Evolutionary conservation across 1,139 yeast species (phyloP).

Genomic region (Sugiyamaella neomexicana): DNA sequence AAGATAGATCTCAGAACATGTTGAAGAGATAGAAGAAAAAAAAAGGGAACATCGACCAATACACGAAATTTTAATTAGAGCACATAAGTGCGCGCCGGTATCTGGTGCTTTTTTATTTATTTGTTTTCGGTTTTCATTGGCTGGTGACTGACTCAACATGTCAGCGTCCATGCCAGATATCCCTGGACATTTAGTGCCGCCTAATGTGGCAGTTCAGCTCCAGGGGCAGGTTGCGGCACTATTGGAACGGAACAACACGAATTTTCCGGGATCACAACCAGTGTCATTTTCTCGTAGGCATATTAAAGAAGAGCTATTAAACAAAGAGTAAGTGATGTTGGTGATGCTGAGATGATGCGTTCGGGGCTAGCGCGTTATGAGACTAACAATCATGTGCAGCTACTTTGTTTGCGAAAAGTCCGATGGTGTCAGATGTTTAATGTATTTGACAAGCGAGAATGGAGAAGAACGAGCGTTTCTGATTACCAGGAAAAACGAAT

Average conservation of each 20-base stretch:
- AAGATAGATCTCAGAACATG: too few species aligned
- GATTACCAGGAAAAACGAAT: constrained; percentile 86
- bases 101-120: background rate
- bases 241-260: constrained; percentile 44
- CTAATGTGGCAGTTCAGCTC: constrained; percentile 65
- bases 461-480: constrained; percentile 58
- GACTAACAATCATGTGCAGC: constrained; percentile 22
- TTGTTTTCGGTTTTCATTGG: too few species aligned
- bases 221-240: constrained; percentile 69
- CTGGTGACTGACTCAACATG: constrained; percentile 21
- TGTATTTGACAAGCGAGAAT: constrained; percentile 64
- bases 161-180: constrained; percentile 69
- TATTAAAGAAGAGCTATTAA: constrained; percentile 58
- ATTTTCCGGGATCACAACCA: constrained; percentile 65
- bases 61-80: too few species aligned
- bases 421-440: constrained; percentile 84
- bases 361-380: too few species aligned
- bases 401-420: constrained; percentile 95
- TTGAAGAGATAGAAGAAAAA: too few species aligned
- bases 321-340: constrained; percentile 47
- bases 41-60: too few species aligned
- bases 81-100: background rate
- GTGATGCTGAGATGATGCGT: too few species aligned
- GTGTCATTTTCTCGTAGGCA: constrained; percentile 83
- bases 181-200: constrained; percentile 79